These are phyloP conservation scores for Ceratobasidium sp. DNA, from an alignment of 1,284 basidiomycete genomes.

Conservation along the genomic window DNA sequence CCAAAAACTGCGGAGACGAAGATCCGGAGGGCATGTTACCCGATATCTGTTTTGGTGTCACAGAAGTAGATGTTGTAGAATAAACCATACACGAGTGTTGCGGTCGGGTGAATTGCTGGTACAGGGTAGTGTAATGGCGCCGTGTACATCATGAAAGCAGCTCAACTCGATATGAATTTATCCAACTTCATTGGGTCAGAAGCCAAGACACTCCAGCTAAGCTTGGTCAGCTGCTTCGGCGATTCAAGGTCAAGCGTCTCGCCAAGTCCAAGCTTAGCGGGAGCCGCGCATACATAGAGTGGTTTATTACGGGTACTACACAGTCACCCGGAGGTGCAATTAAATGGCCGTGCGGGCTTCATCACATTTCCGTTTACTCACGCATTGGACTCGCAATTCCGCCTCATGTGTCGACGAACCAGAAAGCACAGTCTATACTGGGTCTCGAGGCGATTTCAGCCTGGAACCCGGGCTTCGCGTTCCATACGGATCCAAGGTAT, in stretches of 20 bases:
- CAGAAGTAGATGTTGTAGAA: constrained; percentile 15
- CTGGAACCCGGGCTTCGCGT: neutral
- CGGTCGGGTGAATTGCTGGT: neutral
- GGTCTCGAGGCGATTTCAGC: neutral
- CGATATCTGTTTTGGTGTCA: constrained; percentile 32
- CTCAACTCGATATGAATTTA: neutral
- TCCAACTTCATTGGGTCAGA: neutral
- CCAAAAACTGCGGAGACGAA: neutral
- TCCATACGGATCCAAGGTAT: neutral
- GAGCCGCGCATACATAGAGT: too few species aligned
- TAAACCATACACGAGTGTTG: neutral
- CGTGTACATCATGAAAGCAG: neutral
- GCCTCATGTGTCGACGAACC: neutral
- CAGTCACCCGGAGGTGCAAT: too few species aligned
- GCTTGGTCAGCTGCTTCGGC: neutral
- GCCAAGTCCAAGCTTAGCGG: too few species aligned
- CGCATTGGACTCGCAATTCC: neutral
- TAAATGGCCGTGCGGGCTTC: too few species aligned
- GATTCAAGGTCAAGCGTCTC: too few species aligned
- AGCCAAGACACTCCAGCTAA: neutral
- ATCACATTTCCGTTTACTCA: too few species aligned
- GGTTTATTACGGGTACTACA: too few species aligned
- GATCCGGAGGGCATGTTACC: constrained; percentile 19
- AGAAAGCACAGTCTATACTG: neutral
- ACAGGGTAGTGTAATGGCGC: neutral